Evolutionary conservation across 1,284 basidiomycete species (phyloP).

Genomic region (Taiwanofungus camphoratus): DNA sequence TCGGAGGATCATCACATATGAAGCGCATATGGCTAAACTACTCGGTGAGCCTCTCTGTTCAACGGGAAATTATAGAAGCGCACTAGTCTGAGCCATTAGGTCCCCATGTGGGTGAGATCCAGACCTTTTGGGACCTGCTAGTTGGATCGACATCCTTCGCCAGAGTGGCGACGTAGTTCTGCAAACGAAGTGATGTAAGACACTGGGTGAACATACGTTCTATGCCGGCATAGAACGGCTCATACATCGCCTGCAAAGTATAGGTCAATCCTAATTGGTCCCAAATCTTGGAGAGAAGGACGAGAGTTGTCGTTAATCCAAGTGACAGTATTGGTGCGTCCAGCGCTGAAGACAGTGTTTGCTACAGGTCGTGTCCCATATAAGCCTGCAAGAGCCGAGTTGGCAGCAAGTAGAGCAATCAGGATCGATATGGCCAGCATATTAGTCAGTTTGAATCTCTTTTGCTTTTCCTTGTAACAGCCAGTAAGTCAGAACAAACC

Average conservation of each 20-base stretch:
- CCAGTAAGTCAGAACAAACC: no score
- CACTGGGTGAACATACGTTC: background rate
- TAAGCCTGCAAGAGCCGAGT: slow-evolving; percentile 24
- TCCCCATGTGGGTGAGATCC: slow-evolving; percentile 26
- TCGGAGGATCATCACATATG: slow-evolving; percentile 20
- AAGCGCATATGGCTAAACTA: slow-evolving; percentile 27
- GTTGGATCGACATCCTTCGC: slow-evolving; percentile 31
- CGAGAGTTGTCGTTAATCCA: slow-evolving; percentile 42
- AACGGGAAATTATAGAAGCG: slow-evolving; percentile 10
- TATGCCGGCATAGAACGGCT: background rate
- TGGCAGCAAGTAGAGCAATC: slow-evolving; percentile 8
- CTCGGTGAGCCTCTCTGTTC: no score
- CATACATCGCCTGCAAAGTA: slow-evolving; percentile 37
- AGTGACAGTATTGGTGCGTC: slow-evolving; percentile 31
- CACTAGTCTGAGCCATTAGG: slow-evolving; percentile 29
- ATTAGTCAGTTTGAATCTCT: no score
- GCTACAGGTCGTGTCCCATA: slow-evolving; percentile 47
- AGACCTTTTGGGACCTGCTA: slow-evolving; percentile 18
- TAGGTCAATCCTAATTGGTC: slow-evolving; percentile 36
- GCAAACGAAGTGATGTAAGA: background rate
- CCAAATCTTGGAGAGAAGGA: slow-evolving; percentile 37
- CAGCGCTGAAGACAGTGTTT: slow-evolving; percentile 37
- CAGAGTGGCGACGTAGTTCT: slow-evolving; percentile 31
- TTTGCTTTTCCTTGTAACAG: no score
- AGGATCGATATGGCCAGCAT: slow-evolving; percentile 12